Percentiles rank a stretch among this genome's conserved stretches.
Evolutionary conservation across 805 yeast species (phyloP).

Genomic region (Kluyveromyces aestuarii): DNA sequence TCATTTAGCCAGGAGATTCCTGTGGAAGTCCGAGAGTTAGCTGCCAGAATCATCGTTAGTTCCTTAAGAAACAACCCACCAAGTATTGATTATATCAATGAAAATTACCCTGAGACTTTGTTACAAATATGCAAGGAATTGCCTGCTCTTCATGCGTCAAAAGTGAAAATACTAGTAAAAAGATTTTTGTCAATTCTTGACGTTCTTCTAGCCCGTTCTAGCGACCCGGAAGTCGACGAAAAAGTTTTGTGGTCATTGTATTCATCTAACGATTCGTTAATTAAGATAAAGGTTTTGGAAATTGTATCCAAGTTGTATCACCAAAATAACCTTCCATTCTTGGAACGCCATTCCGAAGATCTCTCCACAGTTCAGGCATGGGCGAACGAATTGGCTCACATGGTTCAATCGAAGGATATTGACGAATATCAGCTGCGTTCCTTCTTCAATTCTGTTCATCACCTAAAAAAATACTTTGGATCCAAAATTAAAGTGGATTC

Average conservation of each 20-base stretch:
- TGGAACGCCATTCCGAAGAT: constrained; percentile 1
- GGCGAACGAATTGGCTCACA: constrained; percentile 18
- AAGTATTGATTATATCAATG: constrained; percentile 36
- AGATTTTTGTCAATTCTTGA: constrained; percentile 23
- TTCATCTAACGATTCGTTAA: constrained; percentile 13
- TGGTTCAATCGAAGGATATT: constrained; percentile 18
- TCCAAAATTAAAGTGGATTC: constrained; percentile 27
- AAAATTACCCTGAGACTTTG: constrained; percentile 28
- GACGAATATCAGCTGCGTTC: constrained; percentile 36
- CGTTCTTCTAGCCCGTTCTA: constrained; percentile 14
- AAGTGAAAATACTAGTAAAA: constrained; percentile 10
- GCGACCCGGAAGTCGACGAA: constrained; percentile 9
- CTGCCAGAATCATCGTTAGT: constrained; percentile 54
- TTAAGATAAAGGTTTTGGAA: constrained; percentile 23
- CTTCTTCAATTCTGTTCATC: constrained; percentile 33
- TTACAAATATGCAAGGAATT: constrained; percentile 28
- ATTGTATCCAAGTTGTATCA: constrained; percentile 16
- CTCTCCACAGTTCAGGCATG: constrained; percentile 15
- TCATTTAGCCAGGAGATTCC: constrained; percentile 12
- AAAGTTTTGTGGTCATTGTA: constrained; percentile 13
- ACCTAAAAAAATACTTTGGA: constrained; percentile 26
- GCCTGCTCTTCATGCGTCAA: constrained; percentile 4
- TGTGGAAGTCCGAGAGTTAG: constrained; percentile 35
- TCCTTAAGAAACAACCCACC: constrained; percentile 67
- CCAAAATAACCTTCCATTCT: constrained; percentile 2